Conservation (phyloP, 2,329 filamentous ascomycete species). For the Kalmusia sp. region DNA sequence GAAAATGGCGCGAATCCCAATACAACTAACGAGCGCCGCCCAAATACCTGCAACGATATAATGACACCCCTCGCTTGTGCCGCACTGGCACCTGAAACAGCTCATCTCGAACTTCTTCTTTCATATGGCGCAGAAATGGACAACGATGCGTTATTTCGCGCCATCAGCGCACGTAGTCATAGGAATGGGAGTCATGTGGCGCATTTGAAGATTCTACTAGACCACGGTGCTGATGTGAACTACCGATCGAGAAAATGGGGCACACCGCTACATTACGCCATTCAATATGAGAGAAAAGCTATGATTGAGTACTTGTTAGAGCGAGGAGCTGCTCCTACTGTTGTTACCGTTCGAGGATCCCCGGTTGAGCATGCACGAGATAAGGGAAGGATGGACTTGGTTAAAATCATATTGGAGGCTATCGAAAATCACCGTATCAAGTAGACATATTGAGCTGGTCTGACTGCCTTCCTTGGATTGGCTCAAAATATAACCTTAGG, state of each 20-base stretch:
- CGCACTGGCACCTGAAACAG: background rate
- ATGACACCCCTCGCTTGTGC: constrained; percentile 3
- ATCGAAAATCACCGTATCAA: no score
- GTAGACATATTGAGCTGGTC: no score
- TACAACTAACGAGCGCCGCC: background rate
- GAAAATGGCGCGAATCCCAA: constrained; percentile 16
- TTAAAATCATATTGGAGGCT: no score
- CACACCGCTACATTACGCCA: constrained; percentile 9
- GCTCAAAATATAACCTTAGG: no score
- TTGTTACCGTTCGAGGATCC: background rate
- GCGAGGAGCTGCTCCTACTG: constrained; percentile 9
- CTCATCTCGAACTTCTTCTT: constrained; percentile 2
- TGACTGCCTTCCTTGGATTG: no score
- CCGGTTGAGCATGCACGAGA: no score
- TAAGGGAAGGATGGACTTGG: no score
- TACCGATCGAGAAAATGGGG: background rate
- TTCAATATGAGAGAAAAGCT: background rate
- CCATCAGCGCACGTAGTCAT: no score
- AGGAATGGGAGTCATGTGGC: background rate
- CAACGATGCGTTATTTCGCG: no score
- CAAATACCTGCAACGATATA: background rate
- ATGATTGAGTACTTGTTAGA: constrained; percentile 7
- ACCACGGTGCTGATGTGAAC: constrained; percentile 14
- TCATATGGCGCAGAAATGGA: constrained; percentile 4
- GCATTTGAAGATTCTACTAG: constrained; percentile 6